Base-by-base conservation (phyloP, 371 early-diverging fungal species). In the Rhizopus sp. region DNA sequence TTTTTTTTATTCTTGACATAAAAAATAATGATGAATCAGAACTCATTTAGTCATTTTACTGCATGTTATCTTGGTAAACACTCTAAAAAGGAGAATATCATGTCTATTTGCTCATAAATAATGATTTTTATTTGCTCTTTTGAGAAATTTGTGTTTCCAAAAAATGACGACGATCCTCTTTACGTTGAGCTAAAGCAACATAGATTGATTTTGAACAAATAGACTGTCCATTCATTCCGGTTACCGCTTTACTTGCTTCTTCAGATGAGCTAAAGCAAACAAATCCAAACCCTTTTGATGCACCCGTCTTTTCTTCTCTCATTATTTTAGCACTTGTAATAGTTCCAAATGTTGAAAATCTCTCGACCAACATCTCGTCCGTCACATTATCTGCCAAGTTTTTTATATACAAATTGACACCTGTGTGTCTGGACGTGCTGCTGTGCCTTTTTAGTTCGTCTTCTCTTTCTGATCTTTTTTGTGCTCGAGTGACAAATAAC, bases 301-400 rank as follows among this genome's bases (percentile, higher is more conserved):
- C 53, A 33, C 82, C 88, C 6, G 75, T 77, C 81, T 65, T 88
- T 41, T 97, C 98, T 63, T 97, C 97, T 55, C 81, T 74, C 99
- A 99, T 99, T 55, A 99, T 89, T 83, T 95, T 95, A 66, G 95
- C 93, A 50, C 94, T 94, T 67, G 97, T 95, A 68, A 99, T 98
- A 37, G 83, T 82, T 13, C 99, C 99, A 76, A 86, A 98, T 37
- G 82, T 85, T 12, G 90, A 72, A 73, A 99, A 99, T 77, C 91
- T 93, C 62, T 90, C 84, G 38, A 93, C 88, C 35, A 99, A 84
- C 61, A 79, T 78, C 61, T 95, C 96, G 68, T 99, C 99, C 61
- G 92, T 91, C 57, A 97, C 80, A 44, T 87, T 81, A 55, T 96
- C 97, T 57, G 94, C 94, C 62, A 99, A 80, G 83, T 98, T 97